These are phyloP conservation scores for Plectosphaerella plurivora DNA, from an alignment of 2,329 filamentous ascomycete genomes.

Conservation along the genomic window DNA sequence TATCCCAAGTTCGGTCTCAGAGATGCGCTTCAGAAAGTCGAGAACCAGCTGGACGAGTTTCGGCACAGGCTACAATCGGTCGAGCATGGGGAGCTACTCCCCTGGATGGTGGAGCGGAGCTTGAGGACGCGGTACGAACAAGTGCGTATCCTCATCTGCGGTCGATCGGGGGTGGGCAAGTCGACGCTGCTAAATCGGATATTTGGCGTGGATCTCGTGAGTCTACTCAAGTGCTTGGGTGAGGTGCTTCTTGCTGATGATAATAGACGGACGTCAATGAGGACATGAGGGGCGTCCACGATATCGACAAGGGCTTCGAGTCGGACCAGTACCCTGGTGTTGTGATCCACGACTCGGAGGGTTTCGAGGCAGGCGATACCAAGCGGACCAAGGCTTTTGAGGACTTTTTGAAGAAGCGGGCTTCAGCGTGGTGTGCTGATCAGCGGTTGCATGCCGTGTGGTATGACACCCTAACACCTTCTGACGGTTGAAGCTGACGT, in stretches of 20 bases:
- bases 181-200: constrained; percentile 20
- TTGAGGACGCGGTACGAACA: neutral
- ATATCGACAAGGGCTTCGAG: constrained; percentile 20
- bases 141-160: constrained; percentile 18
- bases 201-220: constrained; percentile 15
- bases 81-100: neutral
- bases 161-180: constrained; percentile 20
- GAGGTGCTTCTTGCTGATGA: neutral
- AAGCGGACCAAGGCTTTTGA: constrained; percentile 17
- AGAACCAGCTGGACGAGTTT: neutral
- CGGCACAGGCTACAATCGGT: neutral
- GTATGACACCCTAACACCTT: constrained; percentile 3
- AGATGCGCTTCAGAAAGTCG: neutral
- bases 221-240: neutral
- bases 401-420: constrained; percentile 17
- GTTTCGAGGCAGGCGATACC: constrained; percentile 18
- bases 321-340: constrained; percentile 19
- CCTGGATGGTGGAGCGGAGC: neutral
- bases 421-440: constrained; percentile 4
- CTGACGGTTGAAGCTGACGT: constrained; percentile 2
- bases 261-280: constrained; percentile 16
- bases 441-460: constrained; percentile 20
- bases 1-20: constrained; percentile 4
- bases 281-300: constrained; percentile 17
- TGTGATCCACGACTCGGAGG: constrained; percentile 21